Percentiles rank a stretch among this genome's conserved stretches.
phyloP scores from a whole-genome alignment of 1,284 basidiomycete species.

The Trichosporon ovoides region DNA sequence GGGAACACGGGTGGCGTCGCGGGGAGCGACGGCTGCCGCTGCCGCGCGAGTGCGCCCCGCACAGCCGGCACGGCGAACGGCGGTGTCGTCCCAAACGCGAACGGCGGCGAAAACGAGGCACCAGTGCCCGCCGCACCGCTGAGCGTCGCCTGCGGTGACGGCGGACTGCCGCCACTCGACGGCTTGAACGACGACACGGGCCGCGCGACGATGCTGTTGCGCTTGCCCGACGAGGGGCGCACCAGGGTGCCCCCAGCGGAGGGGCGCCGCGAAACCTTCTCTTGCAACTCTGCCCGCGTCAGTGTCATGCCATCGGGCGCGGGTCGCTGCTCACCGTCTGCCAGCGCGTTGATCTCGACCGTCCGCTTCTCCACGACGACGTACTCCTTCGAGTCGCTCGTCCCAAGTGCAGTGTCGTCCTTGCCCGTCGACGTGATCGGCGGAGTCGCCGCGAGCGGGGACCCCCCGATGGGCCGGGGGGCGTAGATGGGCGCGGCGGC shows the following conservation, averaged over 20 bases:
- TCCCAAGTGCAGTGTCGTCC: conserved; percentile 35
- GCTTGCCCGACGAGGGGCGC: conserved; percentile 43
- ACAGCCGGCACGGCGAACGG: conserved; percentile 44
- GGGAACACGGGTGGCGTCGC: conserved; percentile 37
- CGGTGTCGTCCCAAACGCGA: conserved; percentile 47
- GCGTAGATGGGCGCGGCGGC: conserved; percentile 20
- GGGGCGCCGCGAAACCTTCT: conserved; percentile 46
- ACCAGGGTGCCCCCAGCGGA: conserved; percentile 30
- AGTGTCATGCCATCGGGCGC: neutral
- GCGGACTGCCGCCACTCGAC: conserved; percentile 12
- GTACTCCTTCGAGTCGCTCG: conserved; percentile 50
- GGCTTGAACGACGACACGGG: conserved; percentile 44
- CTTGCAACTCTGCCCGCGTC: conserved; percentile 41
- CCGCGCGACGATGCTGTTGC: conserved; percentile 38
- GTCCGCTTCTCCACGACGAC: conserved; percentile 57
- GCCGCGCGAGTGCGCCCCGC: conserved; percentile 15
- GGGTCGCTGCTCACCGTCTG: conserved; percentile 50
- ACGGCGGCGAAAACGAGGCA: conserved; percentile 48
- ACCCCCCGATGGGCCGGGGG: conserved; percentile 30
- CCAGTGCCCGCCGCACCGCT: conserved; percentile 18
- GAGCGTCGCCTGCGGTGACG: conserved; percentile 11
- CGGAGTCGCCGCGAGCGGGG: conserved; percentile 42
- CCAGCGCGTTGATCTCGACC: conserved; percentile 56
- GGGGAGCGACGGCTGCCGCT: conserved; percentile 35
- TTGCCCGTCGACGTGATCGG: conserved; percentile 43